Conservation (phyloP, 495 filamentous ascomycete genomes). For the Penicillium verhagenii region DNA sequence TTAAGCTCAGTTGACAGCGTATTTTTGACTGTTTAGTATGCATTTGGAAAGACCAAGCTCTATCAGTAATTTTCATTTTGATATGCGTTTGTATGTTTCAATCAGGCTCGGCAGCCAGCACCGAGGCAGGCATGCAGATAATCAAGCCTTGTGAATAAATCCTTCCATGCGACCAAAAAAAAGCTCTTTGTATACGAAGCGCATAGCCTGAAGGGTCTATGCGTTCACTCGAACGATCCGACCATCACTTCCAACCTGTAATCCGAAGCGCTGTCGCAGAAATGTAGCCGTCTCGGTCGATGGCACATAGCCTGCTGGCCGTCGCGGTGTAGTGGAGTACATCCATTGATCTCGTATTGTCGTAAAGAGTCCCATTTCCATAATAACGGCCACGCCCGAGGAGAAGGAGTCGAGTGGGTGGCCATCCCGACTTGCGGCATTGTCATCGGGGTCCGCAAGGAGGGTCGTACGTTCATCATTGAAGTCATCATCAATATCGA, state of each 20-base stretch:
- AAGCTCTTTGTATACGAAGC: too few species aligned
- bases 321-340: conserved; percentile 26
- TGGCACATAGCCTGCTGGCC: conserved; percentile 30
- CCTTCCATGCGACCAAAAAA: too few species aligned
- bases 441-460: conserved; percentile 42
- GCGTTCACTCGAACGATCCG: conserved; percentile 35
- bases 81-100: not conserved
- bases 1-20: too few species aligned
- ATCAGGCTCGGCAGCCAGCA: conserved; percentile 9
- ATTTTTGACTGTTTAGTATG: not conserved
- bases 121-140: conserved; percentile 6
- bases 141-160: too few species aligned
- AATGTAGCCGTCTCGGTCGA: conserved; percentile 44
- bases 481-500: conserved; percentile 25
- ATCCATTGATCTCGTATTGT: conserved; percentile 65
- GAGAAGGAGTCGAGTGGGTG: conserved; percentile 58
- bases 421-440: conserved; percentile 28
- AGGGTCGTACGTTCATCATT: conserved; percentile 47
- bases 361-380: conserved; percentile 66
- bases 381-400: conserved; percentile 68
- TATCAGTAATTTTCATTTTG: not conserved
- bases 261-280: conserved; percentile 42
- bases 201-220: too few species aligned
- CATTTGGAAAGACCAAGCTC: not conserved
- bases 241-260: conserved; percentile 42